These are phyloP conservation scores for Neurospora tetraspora DNA, from an alignment of 495 filamentous ascomycete species.

Conservation along the genomic window DNA sequence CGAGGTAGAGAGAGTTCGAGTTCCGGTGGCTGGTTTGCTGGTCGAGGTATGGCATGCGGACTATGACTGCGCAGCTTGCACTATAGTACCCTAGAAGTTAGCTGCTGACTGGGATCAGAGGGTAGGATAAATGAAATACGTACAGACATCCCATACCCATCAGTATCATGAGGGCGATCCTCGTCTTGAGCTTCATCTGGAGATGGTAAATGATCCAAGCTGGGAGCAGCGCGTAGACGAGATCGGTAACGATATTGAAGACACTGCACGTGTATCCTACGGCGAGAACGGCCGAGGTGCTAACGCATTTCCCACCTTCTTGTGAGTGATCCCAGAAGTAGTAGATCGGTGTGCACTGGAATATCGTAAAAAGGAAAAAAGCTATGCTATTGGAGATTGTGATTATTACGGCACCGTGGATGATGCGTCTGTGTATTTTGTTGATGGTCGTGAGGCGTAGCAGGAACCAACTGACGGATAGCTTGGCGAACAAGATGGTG, in stretches of 20 bases:
- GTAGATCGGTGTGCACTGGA: slow-evolving; percentile 17
- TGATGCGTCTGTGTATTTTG: slow-evolving; percentile 10
- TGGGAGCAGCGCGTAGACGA: slow-evolving; percentile 24
- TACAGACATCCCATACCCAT: slow-evolving; percentile 16
- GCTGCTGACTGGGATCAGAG: not conserved
- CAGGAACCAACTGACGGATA: slow-evolving; percentile 24
- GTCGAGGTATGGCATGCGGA: slow-evolving; percentile 16
- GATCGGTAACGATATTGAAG: slow-evolving; percentile 20
- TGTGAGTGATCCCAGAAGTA: slow-evolving; percentile 17
- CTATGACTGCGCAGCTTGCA: slow-evolving; percentile 20
- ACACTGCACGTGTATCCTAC: slow-evolving; percentile 18
- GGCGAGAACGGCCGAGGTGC: slow-evolving; percentile 7
- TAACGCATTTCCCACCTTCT: slow-evolving; percentile 14
- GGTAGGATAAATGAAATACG: not conserved
- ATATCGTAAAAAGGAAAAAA: slow-evolving; percentile 13
- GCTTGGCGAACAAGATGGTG: slow-evolving; percentile 13
- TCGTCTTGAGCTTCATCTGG: slow-evolving; percentile 14
- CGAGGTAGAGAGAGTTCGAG: slow-evolving; percentile 18
- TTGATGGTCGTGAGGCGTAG: slow-evolving; percentile 16
- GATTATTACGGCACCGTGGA: slow-evolving; percentile 10
- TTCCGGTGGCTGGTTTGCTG: not conserved
- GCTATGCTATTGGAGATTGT: slow-evolving; percentile 7
- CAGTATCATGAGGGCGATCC: slow-evolving; percentile 11
- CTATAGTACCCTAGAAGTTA: slow-evolving; percentile 3
- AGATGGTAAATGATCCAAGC: slow-evolving; percentile 21